Conservation (phyloP, 73 alveolate species). For the Paramecium sonneborni region DNA sequence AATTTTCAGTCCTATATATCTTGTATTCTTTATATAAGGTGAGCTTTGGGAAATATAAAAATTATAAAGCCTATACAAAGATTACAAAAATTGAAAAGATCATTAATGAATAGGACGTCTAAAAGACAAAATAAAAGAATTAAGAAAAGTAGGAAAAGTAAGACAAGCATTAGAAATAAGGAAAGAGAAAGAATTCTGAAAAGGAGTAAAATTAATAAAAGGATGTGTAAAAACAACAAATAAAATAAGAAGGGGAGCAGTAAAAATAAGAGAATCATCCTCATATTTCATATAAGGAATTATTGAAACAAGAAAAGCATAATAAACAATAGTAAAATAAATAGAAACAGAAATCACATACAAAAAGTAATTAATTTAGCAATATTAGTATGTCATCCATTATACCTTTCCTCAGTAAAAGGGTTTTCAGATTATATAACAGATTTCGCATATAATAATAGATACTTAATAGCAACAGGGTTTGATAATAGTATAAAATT, state of each 20-base stretch:
- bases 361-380: no score
- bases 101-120: not conserved
- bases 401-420: not conserved
- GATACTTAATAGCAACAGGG: not conserved
- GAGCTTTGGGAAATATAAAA: not conserved
- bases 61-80: not conserved
- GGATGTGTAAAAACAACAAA: not conserved
- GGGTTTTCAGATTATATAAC: conserved; percentile 20
- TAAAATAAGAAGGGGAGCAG: not conserved
- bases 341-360: not conserved
- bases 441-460: conserved; percentile 10
- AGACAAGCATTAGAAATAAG: not conserved
- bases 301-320: not conserved
- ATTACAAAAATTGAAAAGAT: not conserved
- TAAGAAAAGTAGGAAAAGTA: not conserved
- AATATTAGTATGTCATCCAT: no score
- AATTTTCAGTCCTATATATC: not conserved
- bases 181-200: not conserved
- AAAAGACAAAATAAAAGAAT: not conserved
- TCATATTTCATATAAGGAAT: not conserved
- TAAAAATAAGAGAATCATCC: no score
- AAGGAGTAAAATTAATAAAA: not conserved
- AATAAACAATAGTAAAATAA: not conserved
- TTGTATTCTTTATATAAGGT: not conserved
- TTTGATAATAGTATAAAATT: conserved; percentile 13